Percentiles rank a stretch among this genome's conserved stretches.
These are phyloP conservation scores for Corymbia calophylla DNA, from an alignment of 441 rosid species.

Conservation along the genomic window DNA sequence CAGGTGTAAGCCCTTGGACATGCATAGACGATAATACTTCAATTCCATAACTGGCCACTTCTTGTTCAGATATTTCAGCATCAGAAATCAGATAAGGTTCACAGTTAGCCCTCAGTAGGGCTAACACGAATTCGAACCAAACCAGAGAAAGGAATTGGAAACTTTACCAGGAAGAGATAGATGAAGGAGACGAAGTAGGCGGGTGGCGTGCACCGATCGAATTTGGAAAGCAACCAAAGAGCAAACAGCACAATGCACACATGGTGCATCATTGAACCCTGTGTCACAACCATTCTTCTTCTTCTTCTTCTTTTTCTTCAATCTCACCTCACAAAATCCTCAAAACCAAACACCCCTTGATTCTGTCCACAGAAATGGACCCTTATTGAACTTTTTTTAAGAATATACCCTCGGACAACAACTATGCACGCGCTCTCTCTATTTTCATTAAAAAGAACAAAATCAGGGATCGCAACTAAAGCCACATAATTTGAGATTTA, in stretches of 20 bases:
- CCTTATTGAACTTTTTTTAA: background rate
- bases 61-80: background rate
- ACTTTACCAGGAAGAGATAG: constrained; percentile 65
- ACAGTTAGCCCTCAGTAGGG: background rate
- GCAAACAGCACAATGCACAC: constrained; percentile 15
- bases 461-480: background rate
- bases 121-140: background rate
- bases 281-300: constrained; percentile 7
- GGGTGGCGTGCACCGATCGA: constrained; percentile 1
- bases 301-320: background rate
- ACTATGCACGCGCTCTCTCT: background rate
- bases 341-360: background rate
- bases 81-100: background rate
- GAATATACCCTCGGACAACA: background rate
- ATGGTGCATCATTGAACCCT: constrained; percentile 17
- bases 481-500: background rate
- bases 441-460: background rate
- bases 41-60: background rate
- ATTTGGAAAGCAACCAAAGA: constrained; percentile 10
- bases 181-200: constrained; percentile 13
- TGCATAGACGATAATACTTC: background rate
- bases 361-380: background rate
- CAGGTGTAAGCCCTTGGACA: background rate
- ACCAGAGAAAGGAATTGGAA: background rate
- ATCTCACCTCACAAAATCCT: background rate